Conservation (phyloP, 2,329 filamentous ascomycete genomes). For the Diaporthe sp. region DNA sequence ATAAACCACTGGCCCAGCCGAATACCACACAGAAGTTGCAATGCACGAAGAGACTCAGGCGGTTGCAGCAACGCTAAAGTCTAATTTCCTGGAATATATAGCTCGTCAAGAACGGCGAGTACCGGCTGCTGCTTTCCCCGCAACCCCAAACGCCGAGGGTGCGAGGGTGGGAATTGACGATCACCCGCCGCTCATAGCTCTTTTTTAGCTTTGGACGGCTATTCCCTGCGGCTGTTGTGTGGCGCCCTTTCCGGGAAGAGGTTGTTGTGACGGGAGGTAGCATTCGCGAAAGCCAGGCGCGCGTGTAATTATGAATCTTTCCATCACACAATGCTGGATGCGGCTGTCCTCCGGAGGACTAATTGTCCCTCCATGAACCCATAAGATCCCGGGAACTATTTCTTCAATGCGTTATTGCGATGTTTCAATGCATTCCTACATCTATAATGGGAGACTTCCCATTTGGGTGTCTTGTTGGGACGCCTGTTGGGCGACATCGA, state of each 20-base stretch:
- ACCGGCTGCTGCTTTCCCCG: slow-evolving; percentile 8
- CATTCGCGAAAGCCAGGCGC: neutral
- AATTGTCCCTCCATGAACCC: neutral
- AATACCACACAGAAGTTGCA: neutral
- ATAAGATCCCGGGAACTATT: neutral
- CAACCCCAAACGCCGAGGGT: slow-evolving; percentile 15
- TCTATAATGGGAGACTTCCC: too few species aligned
- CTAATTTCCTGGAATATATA: slow-evolving; percentile 1
- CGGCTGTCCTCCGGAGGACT: neutral
- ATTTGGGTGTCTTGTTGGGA: too few species aligned
- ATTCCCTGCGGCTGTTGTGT: slow-evolving; percentile 10
- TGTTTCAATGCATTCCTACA: too few species aligned
- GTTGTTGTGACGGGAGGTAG: neutral
- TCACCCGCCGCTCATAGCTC: slow-evolving; percentile 9
- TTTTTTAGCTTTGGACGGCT: slow-evolving; percentile 10
- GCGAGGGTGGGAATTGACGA: slow-evolving; percentile 3
- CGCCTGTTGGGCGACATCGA: too few species aligned
- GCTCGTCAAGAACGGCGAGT: neutral
- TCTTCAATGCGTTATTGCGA: too few species aligned
- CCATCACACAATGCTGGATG: neutral
- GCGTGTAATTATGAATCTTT: neutral
- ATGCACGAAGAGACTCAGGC: neutral
- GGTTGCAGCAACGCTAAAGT: neutral
- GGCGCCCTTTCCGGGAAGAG: neutral
- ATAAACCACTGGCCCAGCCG: neutral